phyloP scores from a whole-genome alignment of 2,329 filamentous ascomycete genomes.

The Fusarium xylarioides region DNA sequence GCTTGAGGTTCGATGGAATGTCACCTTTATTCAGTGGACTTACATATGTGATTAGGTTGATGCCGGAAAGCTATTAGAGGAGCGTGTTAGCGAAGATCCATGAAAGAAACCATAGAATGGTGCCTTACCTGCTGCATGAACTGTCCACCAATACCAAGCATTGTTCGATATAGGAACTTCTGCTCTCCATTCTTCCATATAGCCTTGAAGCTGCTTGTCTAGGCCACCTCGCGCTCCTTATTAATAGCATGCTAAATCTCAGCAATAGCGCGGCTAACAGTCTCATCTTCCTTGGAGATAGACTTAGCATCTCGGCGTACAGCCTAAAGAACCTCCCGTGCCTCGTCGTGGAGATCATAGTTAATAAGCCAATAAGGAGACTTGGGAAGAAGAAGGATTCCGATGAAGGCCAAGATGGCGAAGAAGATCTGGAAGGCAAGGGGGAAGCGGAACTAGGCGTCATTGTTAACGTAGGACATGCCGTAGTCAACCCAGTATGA shows the following conservation, averaged over 20 bases:
- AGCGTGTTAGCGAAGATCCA: background rate
- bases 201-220: constrained; percentile 46
- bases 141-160: constrained; percentile 55
- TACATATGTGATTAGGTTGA: constrained; percentile 49
- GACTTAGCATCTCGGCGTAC: constrained; percentile 43
- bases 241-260: constrained; percentile 52
- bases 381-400: constrained; percentile 53
- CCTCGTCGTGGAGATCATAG: constrained; percentile 55
- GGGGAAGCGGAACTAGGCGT: constrained; percentile 55
- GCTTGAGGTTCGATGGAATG: too few relatives aligned
- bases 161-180: constrained; percentile 51
- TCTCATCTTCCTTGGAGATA: constrained; percentile 40
- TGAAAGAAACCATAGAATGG: background rate
- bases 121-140: constrained; percentile 52
- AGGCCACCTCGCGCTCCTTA: constrained; percentile 51
- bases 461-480: constrained; percentile 48
- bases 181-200: constrained; percentile 54
- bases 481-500: constrained; percentile 52
- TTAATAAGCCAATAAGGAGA: constrained; percentile 54
- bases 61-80: constrained; percentile 37
- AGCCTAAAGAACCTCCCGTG: constrained; percentile 47
- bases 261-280: constrained; percentile 42
- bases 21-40: background rate
- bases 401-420: constrained; percentile 47
- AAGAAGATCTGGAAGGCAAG: constrained; percentile 56